These are phyloP conservation scores for Lipomyces orientalis DNA, from an alignment of 805 yeast genomes.

Conservation along the genomic window DNA sequence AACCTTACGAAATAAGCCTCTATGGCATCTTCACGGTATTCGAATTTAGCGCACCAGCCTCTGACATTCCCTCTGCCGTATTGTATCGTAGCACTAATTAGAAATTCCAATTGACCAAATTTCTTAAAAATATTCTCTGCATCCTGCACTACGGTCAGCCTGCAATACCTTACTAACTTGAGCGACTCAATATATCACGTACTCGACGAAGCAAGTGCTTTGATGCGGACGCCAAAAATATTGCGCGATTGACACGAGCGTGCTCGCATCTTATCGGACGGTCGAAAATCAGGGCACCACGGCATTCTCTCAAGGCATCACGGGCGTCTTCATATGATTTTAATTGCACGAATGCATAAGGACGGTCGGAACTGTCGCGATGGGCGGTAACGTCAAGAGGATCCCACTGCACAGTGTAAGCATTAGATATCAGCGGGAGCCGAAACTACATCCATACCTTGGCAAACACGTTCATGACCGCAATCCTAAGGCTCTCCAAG, in stretches of 20 bases:
- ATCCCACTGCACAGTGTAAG: slow-evolving; percentile 22
- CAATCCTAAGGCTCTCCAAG: slow-evolving; percentile 26
- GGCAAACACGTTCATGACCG: slow-evolving; percentile 24
- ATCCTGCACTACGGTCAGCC: slow-evolving; percentile 18
- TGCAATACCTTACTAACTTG: neutral
- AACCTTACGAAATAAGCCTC: slow-evolving; percentile 68
- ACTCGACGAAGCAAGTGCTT: slow-evolving; percentile 15
- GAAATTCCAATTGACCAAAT: slow-evolving; percentile 33
- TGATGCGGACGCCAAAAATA: slow-evolving; percentile 56
- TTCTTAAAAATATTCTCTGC: slow-evolving; percentile 27
- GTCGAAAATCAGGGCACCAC: slow-evolving; percentile 31
- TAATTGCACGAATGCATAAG: slow-evolving; percentile 36
- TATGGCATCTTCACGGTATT: slow-evolving; percentile 84
- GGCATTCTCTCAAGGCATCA: slow-evolving; percentile 32
- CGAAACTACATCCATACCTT: slow-evolving; percentile 16
- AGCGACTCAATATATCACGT: neutral
- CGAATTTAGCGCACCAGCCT: slow-evolving; percentile 76
- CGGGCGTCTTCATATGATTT: slow-evolving; percentile 34
- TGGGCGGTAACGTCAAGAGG: slow-evolving; percentile 38
- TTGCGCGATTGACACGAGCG: slow-evolving; percentile 88
- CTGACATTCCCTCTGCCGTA: slow-evolving; percentile 27
- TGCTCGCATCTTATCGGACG: slow-evolving; percentile 77
- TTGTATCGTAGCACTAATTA: slow-evolving; percentile 28
- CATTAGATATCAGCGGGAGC: neutral
- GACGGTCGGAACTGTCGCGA: slow-evolving; percentile 34